A percentile compares a stretch with the other conserved stretches of the same genome.
phyloP scores from a whole-genome alignment of 352 stramenopile genomes.

The Phytophthora melonis region DNA sequence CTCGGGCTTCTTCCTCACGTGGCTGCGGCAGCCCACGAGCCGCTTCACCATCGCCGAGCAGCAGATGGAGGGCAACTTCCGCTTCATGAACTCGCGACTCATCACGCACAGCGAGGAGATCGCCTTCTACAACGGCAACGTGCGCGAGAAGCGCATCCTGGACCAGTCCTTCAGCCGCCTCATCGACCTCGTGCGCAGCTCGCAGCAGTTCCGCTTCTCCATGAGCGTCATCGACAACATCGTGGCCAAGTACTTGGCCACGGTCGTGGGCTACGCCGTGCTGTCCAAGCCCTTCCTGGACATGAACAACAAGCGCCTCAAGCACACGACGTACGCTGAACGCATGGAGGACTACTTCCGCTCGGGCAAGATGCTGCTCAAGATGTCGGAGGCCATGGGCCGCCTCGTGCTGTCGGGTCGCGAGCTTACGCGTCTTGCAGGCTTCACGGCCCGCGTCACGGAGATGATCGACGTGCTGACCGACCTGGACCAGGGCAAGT shows the following conservation, averaged over 20 bases:
- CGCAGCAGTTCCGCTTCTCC: slow-evolving; percentile 88
- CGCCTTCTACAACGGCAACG: slow-evolving; percentile 92
- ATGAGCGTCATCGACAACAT: slow-evolving; percentile 88
- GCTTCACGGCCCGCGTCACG: slow-evolving; percentile 80
- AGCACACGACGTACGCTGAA: slow-evolving; percentile 73
- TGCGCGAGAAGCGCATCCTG: slow-evolving; percentile 82
- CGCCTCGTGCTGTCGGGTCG: slow-evolving; percentile 86
- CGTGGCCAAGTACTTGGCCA: slow-evolving; percentile 90
- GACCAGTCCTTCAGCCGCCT: slow-evolving; percentile 75
- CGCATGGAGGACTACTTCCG: slow-evolving; percentile 90
- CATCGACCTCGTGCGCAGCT: slow-evolving; percentile 71
- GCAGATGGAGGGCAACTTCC: slow-evolving; percentile 86
- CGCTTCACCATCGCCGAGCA: slow-evolving; percentile 86
- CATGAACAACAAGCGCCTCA: slow-evolving; percentile 57
- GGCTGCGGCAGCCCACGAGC: slow-evolving; percentile 74
- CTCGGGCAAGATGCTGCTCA: slow-evolving; percentile 89
- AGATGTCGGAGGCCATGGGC: slow-evolving; percentile 86
- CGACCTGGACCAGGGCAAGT: slow-evolving; percentile 71
- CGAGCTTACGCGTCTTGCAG: slow-evolving; percentile 84
- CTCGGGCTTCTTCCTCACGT: slow-evolving; percentile 79
- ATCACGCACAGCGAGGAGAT: slow-evolving; percentile 93
- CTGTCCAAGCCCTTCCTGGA: slow-evolving; percentile 82
- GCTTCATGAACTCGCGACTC: slow-evolving; percentile 89
- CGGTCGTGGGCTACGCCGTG: slow-evolving; percentile 82
- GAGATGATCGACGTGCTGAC: slow-evolving; percentile 84